Base-by-base conservation (phyloP, 176 grass and related monocot genomes). In the Triticum urartu region DNA sequence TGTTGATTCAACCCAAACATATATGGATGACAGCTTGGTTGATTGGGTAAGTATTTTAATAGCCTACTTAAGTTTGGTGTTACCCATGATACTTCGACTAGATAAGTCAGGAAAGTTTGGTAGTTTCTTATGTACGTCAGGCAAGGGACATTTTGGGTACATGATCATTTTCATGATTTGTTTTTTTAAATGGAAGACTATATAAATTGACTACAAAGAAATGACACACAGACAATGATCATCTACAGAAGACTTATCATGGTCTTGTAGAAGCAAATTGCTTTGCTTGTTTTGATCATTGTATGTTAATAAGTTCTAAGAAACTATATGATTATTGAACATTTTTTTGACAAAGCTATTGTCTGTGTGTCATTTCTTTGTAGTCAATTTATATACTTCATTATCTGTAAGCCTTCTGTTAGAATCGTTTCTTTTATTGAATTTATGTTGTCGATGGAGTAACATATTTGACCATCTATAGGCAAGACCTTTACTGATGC, bases 21-120 rank as follows among this genome's bases (percentile, higher is more conserved):
- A 77, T 85, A 93, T 94, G 92, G 97, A 99, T 85, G 94, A 99
- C 67, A 99, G 97, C 80, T 87, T 99, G 81, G 94, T 99, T 47
- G 97, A 97, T 45, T 99, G 97, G 97, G 97, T 99, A 88, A 93
- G 82, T 83, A 43, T 79, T 83, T 64, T 18, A 15, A 89, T 17
- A 68, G 24, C 40, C 76, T 92, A 61, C 77, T 1, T 78, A 28
- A 71, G 11, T 86, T 74, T 80, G 87, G 79, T 87, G 15, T 82
- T 91, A 10, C 26, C 11, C 11, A 17, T 45, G 68, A 52, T 84
- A 22, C 42, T 30, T 79, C 45, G 48, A 83, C 21, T 12, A 65
- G 22, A 8, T 73, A 8, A 33, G 7, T 84, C 3, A 64, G 12
- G 11, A 61, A 50, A 9, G 4, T 64, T 14, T 68, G 1, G 69